A percentile compares a stretch with the other conserved stretches of the same genome.
Conservation (phyloP, 257 asterid species). For the Ocimum tenuiflorum region DNA sequence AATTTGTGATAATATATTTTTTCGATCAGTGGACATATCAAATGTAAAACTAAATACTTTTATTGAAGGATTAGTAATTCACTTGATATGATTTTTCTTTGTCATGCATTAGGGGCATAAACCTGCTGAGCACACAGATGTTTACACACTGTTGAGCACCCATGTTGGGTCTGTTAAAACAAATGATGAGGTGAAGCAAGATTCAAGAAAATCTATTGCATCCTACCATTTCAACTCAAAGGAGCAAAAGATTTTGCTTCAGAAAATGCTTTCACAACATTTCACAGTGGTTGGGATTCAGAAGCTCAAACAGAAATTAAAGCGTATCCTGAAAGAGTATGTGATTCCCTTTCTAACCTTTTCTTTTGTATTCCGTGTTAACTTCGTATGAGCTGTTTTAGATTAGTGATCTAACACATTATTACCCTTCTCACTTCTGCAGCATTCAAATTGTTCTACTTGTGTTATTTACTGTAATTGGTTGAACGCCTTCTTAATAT, state of each 20-base stretch:
- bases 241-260: constrained; percentile 20
- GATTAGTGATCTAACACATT: constrained; percentile 5
- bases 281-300: constrained; percentile 39
- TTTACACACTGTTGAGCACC: constrained; percentile 38
- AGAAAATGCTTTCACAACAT: constrained; percentile 21
- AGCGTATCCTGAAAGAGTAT: constrained; percentile 61
- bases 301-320: constrained; percentile 43
- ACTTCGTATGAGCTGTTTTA: not conserved
- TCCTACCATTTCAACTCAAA: constrained; percentile 32
- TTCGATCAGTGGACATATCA: not conserved
- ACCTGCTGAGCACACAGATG: constrained; percentile 42
- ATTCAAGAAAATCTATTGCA: constrained; percentile 30
- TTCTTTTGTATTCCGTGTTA: not conserved
- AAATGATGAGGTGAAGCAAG: constrained; percentile 23
- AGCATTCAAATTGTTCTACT: not conserved
- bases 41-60: not conserved
- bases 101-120: constrained; percentile 54
- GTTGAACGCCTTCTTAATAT: not conserved
- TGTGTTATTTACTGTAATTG: not conserved
- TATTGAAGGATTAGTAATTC: not conserved
- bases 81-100: constrained; percentile 1
- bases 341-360: constrained; percentile 19
- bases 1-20: not conserved
- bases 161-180: constrained; percentile 24
- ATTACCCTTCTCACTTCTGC: constrained; percentile 1